A percentile compares a stretch with the other conserved stretches of the same genome.
phyloP scores from a whole-genome alignment of 768 basidiomycete species.

The Suillus subluteus region DNA sequence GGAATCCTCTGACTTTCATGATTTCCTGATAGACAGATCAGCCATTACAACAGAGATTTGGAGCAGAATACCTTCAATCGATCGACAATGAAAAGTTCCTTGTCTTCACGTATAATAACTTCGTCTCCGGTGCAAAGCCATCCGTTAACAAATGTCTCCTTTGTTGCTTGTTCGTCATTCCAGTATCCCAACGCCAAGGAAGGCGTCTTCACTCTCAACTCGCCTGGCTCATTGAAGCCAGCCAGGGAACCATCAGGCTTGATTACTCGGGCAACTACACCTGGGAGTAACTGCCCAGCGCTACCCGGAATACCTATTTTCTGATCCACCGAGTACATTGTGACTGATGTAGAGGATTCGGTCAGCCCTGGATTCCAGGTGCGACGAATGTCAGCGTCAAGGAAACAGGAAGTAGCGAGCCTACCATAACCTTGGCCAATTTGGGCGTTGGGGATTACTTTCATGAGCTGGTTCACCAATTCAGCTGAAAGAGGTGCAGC shows the following conservation, averaged over 20 bases:
- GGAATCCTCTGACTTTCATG: slow-evolving; percentile 73
- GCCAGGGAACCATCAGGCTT: slow-evolving; percentile 61
- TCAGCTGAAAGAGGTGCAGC: slow-evolving; percentile 68
- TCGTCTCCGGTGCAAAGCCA: slow-evolving; percentile 77
- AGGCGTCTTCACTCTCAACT: slow-evolving; percentile 52
- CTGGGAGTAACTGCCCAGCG: slow-evolving; percentile 52
- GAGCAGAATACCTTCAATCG: slow-evolving; percentile 55
- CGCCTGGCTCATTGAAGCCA: slow-evolving; percentile 59
- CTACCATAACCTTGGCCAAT: slow-evolving; percentile 70
- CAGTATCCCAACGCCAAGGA: slow-evolving; percentile 48
- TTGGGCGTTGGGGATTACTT: slow-evolving; percentile 56
- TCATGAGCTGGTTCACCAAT: slow-evolving; percentile 46
- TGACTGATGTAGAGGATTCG: slow-evolving; percentile 58
- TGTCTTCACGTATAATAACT: slow-evolving; percentile 54
- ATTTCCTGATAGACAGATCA: slow-evolving; percentile 48
- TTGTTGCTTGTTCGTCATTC: slow-evolving; percentile 64
- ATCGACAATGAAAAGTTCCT: slow-evolving; percentile 64
- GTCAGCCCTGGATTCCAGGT: slow-evolving; percentile 56
- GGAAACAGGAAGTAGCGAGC: slow-evolving; percentile 2
- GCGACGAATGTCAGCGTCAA: not conserved
- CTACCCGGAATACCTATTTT: slow-evolving; percentile 59
- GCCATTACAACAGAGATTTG: not conserved
- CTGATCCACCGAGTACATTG: slow-evolving; percentile 50
- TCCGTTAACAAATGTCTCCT: slow-evolving; percentile 72
- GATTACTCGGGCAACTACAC: slow-evolving; percentile 55